Evolutionary conservation across 352 stramenopile species (phyloP), one percentile per base, ranked within the genome.

Genomic region (Pythium brachiatum): DNA sequence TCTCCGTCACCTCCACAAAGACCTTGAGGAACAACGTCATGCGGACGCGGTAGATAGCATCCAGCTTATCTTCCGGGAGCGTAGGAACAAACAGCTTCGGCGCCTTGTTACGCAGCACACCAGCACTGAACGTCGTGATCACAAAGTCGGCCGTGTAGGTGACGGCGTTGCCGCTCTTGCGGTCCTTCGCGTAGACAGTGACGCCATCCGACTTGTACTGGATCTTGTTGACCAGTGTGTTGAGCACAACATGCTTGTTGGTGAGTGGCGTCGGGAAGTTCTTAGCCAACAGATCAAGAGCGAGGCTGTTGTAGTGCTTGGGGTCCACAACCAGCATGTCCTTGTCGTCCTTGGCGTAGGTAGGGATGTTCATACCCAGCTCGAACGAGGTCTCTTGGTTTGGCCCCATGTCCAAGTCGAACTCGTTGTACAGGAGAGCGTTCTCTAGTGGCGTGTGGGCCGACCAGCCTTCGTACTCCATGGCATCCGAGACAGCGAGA

Each of bases 211-310:
- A 16, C 1, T 23, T 23, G 53, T 60, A 51, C 6, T 36, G n/a
- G 38, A 60, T 60, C 53, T 60, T 60, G 36, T 15, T 48, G 21
- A 60, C 53, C 34, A 23, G 31, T 23, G 36, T 60, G 20, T 51
- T 60, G 36, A 60, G 53, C 26, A 60, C 26, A 13, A 60, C 36
- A 26, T 60, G 50, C 36, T 60, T 60, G 38, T 60, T 60, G 25
- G 2, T 38, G 26, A 60, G 53, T 5, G 53, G 53, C 25, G 32
- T 60, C 9, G 53, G 53, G 25, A 60, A 60, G 38, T 51, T 36
- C 53, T 47, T 51, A 38, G 36, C 53, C 21, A 60, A 38, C 36
- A 60, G 23, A 31, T 51, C 38, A 25, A 39, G 39, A 34, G 53
- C 36, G 12, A 60, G 34, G 36, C 38, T 60, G 36, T 38, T 50